Base-by-base conservation (phyloP, 805 yeast species). In the Schwanniomyces occidentalis region DNA sequence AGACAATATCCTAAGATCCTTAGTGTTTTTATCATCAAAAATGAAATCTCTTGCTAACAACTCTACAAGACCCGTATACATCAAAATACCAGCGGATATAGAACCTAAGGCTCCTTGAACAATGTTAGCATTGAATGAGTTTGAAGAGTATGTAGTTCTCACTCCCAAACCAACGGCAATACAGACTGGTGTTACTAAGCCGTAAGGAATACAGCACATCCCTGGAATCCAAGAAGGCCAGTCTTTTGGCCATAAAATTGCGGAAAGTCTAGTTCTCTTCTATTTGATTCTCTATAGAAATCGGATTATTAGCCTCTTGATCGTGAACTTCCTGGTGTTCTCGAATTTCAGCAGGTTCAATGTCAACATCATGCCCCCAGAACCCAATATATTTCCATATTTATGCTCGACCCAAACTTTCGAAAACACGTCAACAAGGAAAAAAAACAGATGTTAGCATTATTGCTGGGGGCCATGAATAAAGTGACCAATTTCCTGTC, bases 121-220 rank as follows among this genome's bases (percentile, higher is more conserved):
- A 37, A 83, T 75, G 35, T 81, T 65, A 2, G 85, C 76, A 1
- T 61, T 71, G 51, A 76, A 63, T 8, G 85, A 73, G 8, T 71
- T 75, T 25, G 85, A 79, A 26, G 74, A 69, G 52, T 79, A 84
- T 5, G 79, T 57, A 24, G 71, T 56, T 49, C 91, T 74, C 4
- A 83, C 85, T 27, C 89, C 89, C 23, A 87, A 61, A 26, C 95
- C 96, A 45, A 84, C 78, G 3, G 84, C 89, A 45, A 83, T 74
- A 4, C 91, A 84, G 27, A 84, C 62, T 2, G 95, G 95, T 0
- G 93, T 82, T 8, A 83, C 71, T 5, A 83, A 30, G 2, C 78
- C 61, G 52, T 67, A 82, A 6, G 60, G 75, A 2, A 58, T 12
- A 13, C 75, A 75, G 43, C 77, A 57, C 0, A 74, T 9, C 78